Base-by-base conservation (phyloP, 1,284 basidiomycete species). In the Tilletia walkeri region DNA sequence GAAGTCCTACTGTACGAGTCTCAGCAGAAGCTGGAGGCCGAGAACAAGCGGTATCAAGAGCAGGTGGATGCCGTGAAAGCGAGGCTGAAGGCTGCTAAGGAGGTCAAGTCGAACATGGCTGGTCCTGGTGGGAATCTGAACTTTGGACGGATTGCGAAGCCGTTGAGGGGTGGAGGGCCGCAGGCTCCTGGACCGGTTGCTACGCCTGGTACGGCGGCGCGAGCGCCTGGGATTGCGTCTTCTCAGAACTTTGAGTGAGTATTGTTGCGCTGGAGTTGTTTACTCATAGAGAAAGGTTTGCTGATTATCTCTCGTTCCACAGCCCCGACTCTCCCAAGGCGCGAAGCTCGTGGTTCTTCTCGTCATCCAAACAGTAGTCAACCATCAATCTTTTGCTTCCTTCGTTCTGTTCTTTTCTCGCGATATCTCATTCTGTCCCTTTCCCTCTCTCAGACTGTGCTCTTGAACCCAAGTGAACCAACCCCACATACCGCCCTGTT, bases 141-240 rank as follows among this genome's bases (percentile, higher is more conserved):
- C 84, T 95, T 95, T 86, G 93, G 93, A 63, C 89, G 95, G 61
- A 98, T 99, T 76, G 95, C 95, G 67, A 98, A 98, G 86, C 95
- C 95, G 14, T 86, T 99, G 73, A 89, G 95, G 76, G 95, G 95
- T 20, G 94, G 94, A 9, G 84, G 84, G 50, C 77, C 73, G 12
- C 77, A 76, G 1, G 73, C 72, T 18, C 38, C 76, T 24, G 76
- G 74, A 0, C 72, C 74, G 14, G 74, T 74, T 69, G 72, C 76
- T 0, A 72, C 73, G 6, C 72, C 75, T 12, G 71, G 72, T 4
- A 74, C 76, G 1, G 72, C 74, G n/a, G 65, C 70, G 38, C 75
- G 72, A 41, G 76, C 70, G 14, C 69, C 74, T 54, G 67, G 70
- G 12, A 65, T 67, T 34, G 67, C 69, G 1, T 65, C 66, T n/a